These are phyloP conservation scores for Cryomyces antarcticus DNA, from an alignment of 495 filamentous ascomycete genomes.

Conservation along the genomic window DNA sequence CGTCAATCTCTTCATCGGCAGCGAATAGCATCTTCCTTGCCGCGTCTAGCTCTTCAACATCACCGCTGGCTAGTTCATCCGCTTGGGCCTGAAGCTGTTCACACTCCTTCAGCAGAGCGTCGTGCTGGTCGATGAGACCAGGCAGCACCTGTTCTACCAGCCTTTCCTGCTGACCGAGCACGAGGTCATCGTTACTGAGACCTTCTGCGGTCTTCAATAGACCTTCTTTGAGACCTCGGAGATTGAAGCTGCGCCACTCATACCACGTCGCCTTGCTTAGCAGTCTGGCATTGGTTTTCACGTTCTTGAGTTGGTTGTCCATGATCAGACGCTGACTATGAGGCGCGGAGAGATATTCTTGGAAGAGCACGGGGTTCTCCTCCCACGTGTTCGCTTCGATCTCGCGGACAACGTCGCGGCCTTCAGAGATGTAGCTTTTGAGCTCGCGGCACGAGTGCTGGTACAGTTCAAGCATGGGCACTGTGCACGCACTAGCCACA, in stretches of 20 bases:
- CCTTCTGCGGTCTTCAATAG: conserved; percentile 52
- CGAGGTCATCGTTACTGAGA: conserved; percentile 52
- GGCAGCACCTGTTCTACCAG: conserved; percentile 47
- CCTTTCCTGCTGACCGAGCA: conserved; percentile 45
- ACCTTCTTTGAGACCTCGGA: conserved; percentile 62
- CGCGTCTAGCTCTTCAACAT: conserved; percentile 53
- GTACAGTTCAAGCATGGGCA: conserved; percentile 82
- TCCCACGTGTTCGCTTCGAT: conserved; percentile 73
- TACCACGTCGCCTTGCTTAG: conserved; percentile 94
- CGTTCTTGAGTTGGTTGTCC: conserved; percentile 92
- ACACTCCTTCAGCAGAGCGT: conserved; percentile 38
- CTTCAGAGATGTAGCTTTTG: conserved; percentile 86
- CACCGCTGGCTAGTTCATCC: conserved; percentile 56
- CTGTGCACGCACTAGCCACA: conserved; percentile 75
- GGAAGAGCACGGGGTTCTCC: conserved; percentile 78
- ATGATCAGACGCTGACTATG: conserved; percentile 67
- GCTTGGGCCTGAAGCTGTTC: conserved; percentile 44
- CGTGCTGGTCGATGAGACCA: conserved; percentile 32
- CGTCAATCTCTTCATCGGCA: conserved; percentile 44
- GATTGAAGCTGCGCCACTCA: conserved; percentile 83
- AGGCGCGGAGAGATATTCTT: conserved; percentile 73
- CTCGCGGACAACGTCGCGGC: conserved; percentile 63
- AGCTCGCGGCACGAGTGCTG: conserved; percentile 92
- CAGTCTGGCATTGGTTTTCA: conserved; percentile 76
- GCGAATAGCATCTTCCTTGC: conserved; percentile 41